These are phyloP conservation scores for Claviceps spartinae DNA, from an alignment of 2,329 filamentous ascomycete genomes.

Conservation along the genomic window DNA sequence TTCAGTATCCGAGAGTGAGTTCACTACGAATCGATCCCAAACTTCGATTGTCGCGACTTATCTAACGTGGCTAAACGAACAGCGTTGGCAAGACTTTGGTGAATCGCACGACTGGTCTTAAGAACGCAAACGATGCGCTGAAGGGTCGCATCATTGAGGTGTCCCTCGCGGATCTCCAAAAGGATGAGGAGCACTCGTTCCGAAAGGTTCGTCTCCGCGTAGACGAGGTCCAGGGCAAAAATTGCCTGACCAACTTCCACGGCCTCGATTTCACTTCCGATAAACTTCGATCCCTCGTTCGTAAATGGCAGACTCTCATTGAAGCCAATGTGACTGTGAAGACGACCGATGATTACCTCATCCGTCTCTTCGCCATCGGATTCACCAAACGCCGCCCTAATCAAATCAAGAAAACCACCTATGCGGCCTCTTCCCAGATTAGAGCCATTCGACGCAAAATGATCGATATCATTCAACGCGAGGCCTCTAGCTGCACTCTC, in stretches of 20 bases:
- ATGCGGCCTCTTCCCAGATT: slow-evolving; percentile 93
- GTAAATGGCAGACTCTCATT: slow-evolving; percentile 99
- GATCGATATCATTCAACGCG: slow-evolving; percentile 95
- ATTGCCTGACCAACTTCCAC: slow-evolving; percentile 99
- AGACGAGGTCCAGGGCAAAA: slow-evolving; percentile 99
- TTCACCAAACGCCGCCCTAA: slow-evolving; percentile 99
- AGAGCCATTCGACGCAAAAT: slow-evolving; percentile 99
- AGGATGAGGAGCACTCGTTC: slow-evolving; percentile 99
- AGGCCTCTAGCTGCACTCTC: slow-evolving; percentile 88
- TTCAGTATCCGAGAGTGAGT: slow-evolving; percentile 95
- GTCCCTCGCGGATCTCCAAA: slow-evolving; percentile 96
- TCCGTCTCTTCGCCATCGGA: slow-evolving; percentile 96
- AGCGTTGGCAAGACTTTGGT: slow-evolving; percentile 99
- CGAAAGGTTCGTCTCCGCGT: slow-evolving; percentile 98
- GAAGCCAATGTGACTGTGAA: slow-evolving; percentile 99
- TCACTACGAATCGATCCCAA: not conserved
- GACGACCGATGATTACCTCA: slow-evolving; percentile 99
- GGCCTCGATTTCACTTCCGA: slow-evolving; percentile 99
- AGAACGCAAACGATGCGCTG: slow-evolving; percentile 98
- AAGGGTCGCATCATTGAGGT: slow-evolving; percentile 99
- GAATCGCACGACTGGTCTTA: slow-evolving; percentile 98
- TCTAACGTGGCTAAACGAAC: slow-evolving; percentile 6
- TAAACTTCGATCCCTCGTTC: slow-evolving; percentile 97
- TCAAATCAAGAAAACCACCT: slow-evolving; percentile 99
- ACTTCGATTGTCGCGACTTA: not conserved